These are phyloP conservation scores for Prillingera fragicola DNA, from an alignment of 1,284 basidiomycete species.

Conservation along the genomic window DNA sequence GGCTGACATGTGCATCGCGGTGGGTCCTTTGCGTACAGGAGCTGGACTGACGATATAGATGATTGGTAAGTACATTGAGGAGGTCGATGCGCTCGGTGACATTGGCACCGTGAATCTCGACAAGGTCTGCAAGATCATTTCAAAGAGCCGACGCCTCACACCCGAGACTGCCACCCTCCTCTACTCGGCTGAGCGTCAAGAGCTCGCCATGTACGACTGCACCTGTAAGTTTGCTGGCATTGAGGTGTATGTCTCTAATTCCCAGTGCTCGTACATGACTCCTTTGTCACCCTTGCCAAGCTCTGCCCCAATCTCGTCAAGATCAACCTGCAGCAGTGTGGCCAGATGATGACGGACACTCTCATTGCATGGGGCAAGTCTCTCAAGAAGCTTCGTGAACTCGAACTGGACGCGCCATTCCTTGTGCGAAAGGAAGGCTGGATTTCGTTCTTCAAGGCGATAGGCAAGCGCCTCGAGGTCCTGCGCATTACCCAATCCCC, in stretches of 20 bases:
- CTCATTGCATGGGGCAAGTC: conserved; percentile 61
- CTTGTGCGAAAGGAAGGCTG: conserved; percentile 72
- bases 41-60: conserved; percentile 61
- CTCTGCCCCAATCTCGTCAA: conserved; percentile 74
- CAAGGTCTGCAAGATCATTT: conserved; percentile 75
- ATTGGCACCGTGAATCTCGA: conserved; percentile 76
- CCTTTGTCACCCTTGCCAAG: conserved; percentile 62
- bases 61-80: conserved; percentile 77
- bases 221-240: too few relatives aligned
- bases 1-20: conserved; percentile 72
- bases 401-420: conserved; percentile 86
- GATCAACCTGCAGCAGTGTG: conserved; percentile 80
- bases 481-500: conserved; percentile 83
- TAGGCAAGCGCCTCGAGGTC: conserved; percentile 58
- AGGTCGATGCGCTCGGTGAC: conserved; percentile 83
- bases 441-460: conserved; percentile 65
- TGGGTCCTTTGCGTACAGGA: conserved; percentile 32
- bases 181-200: conserved; percentile 65
- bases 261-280: conserved; percentile 62
- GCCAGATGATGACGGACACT: conserved; percentile 68
- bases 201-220: conserved; percentile 78
- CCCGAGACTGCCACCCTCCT: conserved; percentile 74
- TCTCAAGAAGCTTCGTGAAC: conserved; percentile 60
- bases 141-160: conserved; percentile 79
- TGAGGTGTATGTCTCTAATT: conserved; percentile 13